These are phyloP conservation scores for Mycena epipterygia DNA, from an alignment of 768 basidiomycete species.

Conservation along the genomic window DNA sequence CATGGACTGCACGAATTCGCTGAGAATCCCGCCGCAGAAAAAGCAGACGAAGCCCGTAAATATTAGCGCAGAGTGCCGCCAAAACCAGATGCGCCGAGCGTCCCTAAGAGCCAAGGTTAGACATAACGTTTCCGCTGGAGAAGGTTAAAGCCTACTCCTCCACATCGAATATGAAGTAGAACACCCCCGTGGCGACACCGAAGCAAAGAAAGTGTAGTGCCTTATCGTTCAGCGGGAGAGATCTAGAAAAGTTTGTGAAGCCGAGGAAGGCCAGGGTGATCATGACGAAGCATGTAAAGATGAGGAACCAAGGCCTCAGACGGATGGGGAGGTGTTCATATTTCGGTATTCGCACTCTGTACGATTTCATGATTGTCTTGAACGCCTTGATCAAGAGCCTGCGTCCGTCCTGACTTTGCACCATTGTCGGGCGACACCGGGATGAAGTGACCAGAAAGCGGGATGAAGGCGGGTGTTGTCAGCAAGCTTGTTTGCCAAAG, in stretches of 20 bases:
- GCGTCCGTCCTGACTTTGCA: constrained; percentile 35
- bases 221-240: constrained; percentile 84
- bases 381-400: constrained; percentile 59
- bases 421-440: constrained; percentile 9
- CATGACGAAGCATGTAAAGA: constrained; percentile 79
- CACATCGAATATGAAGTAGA: constrained; percentile 90
- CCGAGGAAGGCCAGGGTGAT: constrained; percentile 80
- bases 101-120: constrained; percentile 61
- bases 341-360: constrained; percentile 71
- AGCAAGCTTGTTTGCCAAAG: not conserved
- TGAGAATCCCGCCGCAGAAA: constrained; percentile 84
- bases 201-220: constrained; percentile 86
- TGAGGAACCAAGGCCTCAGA: constrained; percentile 86
- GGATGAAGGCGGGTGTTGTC: too few species aligned
- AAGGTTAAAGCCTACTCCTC: constrained; percentile 75
- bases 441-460: not conserved
- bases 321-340: constrained; percentile 78
- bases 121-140: not conserved
- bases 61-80: constrained; percentile 80
- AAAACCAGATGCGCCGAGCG: constrained; percentile 87
- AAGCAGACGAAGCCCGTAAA: constrained; percentile 80
- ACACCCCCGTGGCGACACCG: constrained; percentile 77
- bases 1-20: constrained; percentile 85
- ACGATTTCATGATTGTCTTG: constrained; percentile 80
- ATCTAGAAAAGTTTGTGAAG: constrained; percentile 76